Conservation (phyloP, 2,329 filamentous ascomycete species). For the Aureobasidium sp. region DNA sequence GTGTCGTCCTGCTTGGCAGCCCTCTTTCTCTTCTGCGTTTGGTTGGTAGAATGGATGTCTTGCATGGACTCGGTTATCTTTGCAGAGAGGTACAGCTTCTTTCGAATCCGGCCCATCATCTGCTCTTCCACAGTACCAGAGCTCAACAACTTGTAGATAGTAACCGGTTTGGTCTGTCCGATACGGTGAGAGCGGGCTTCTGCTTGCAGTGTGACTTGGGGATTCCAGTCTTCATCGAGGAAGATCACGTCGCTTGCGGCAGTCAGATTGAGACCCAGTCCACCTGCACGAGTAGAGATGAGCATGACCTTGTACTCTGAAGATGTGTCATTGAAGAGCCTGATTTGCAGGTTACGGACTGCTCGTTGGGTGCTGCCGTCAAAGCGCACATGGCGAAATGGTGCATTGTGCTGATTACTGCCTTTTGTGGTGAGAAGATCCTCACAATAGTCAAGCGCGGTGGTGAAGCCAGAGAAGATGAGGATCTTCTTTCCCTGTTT, state of each 20-base stretch:
- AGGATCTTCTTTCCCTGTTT: slow-evolving; percentile 45
- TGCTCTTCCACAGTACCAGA: slow-evolving; percentile 51
- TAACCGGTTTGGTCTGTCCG: slow-evolving; percentile 45
- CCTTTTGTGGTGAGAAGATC: slow-evolving; percentile 40
- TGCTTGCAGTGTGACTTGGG: slow-evolving; percentile 45
- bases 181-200: slow-evolving; percentile 48
- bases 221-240: slow-evolving; percentile 49
- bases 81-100: slow-evolving; percentile 53
- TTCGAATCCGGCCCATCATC: slow-evolving; percentile 49
- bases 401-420: slow-evolving; percentile 24
- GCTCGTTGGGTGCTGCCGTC: slow-evolving; percentile 43
- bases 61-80: slow-evolving; percentile 53
- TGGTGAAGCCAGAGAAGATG: slow-evolving; percentile 49
- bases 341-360: slow-evolving; percentile 42
- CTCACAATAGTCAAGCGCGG: slow-evolving; percentile 43
- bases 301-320: slow-evolving; percentile 46
- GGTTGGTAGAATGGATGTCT: slow-evolving; percentile 37
- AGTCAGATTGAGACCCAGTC: slow-evolving; percentile 47
- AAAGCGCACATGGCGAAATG: slow-evolving; percentile 40
- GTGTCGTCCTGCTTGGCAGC: slow-evolving; percentile 13
- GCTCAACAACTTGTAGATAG: slow-evolving; percentile 48
- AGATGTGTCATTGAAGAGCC: slow-evolving; percentile 41
- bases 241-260: slow-evolving; percentile 48
- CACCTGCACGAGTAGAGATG: slow-evolving; percentile 47
- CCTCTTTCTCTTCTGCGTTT: slow-evolving; percentile 25